Base-by-base conservation (phyloP, 2,329 filamentous ascomycete species). In the Diplocarpon mali region DNA sequence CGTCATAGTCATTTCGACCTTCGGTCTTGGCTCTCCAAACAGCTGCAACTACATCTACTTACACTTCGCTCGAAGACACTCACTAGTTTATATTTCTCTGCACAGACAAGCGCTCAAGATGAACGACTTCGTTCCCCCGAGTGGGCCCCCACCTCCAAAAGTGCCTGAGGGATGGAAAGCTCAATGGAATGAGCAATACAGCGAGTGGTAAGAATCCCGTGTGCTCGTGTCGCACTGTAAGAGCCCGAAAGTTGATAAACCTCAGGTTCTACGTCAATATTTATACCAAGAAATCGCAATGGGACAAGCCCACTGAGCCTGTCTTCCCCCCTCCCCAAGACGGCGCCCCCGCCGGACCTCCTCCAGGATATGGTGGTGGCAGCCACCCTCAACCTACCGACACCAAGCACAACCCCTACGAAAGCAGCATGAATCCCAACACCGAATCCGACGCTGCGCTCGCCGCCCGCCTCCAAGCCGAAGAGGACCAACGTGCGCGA, bases 231-330 rank as follows among this genome's bases (percentile, higher is more conserved):
- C n/a, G 8, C 5, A n/a, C 28, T 7, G 5, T 16, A 41, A 43
- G 35, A 38, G 13, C n/a, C 41, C n/a, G 15, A 35, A 48, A 45
- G 40, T 44, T 54, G 48, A 61, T 42, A 40, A n/a, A 14, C 16
- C 28, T 7, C 51, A 87, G 83, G 82, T 95, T 92, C 75, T 95
- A 85, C 68, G 84, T 95, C 49, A 92, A 95, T 68, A 76, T 84
- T 49, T 76, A 80, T 64, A 95, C 88, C 53, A 92, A 92, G 59
- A 74, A 83, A 61, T 94, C 89, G 5, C 84, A 90, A 72, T 95
- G 89, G 89, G 84, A 94, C 4, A 82, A 78, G 55, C 88, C 88
- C 14, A 85, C 79, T 31, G 72, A 72, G 42, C 80, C 84, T 35
- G 78, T 78, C 42, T 74, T 76, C 53, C 70, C 74, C 13, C 76